Evolutionary conservation across 106 monocot species (phyloP).

Genomic region (Iris macrosiphon): DNA sequence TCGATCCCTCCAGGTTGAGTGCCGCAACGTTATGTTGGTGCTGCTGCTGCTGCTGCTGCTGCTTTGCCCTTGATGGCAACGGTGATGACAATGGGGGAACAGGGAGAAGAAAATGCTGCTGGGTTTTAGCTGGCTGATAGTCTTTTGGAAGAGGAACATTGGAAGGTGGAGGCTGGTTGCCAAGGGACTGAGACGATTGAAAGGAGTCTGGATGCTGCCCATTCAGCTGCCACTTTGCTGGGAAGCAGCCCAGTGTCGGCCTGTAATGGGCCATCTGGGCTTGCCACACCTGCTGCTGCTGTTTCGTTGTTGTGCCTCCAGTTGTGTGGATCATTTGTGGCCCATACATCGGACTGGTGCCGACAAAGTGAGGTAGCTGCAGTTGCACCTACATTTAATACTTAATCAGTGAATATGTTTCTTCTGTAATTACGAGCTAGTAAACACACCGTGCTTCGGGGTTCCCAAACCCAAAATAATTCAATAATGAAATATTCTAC

Average conservation of each 20-base stretch:
- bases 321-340: slow-evolving; percentile 12
- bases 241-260: neutral
- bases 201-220: slow-evolving; percentile 17
- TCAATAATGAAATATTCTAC: too few relatives aligned
- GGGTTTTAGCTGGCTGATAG: neutral
- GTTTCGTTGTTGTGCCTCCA: slow-evolving; percentile 23
- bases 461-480: too few relatives aligned
- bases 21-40: slow-evolving; percentile 1
- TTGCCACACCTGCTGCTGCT: slow-evolving; percentile 15
- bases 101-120: neutral
- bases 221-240: slow-evolving; percentile 1
- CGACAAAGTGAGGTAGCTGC: slow-evolving; percentile 22
- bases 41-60: slow-evolving; percentile 1
- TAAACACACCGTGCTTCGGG: too few relatives aligned
- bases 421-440: too few relatives aligned
- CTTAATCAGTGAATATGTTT: too few relatives aligned
- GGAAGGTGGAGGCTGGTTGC: neutral
- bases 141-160: slow-evolving; percentile 3
- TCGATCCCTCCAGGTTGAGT: neutral
- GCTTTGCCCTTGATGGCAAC: neutral
- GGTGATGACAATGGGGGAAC: neutral
- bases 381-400: slow-evolving; percentile 17
- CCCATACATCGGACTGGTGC: slow-evolving; percentile 16
- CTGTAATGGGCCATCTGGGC: slow-evolving; percentile 9
- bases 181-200: neutral